Evolutionary conservation across 2,329 filamentous ascomycete species (phyloP), one percentile per base, ranked within the genome.

Genomic region (Cladosporium sp.): DNA sequence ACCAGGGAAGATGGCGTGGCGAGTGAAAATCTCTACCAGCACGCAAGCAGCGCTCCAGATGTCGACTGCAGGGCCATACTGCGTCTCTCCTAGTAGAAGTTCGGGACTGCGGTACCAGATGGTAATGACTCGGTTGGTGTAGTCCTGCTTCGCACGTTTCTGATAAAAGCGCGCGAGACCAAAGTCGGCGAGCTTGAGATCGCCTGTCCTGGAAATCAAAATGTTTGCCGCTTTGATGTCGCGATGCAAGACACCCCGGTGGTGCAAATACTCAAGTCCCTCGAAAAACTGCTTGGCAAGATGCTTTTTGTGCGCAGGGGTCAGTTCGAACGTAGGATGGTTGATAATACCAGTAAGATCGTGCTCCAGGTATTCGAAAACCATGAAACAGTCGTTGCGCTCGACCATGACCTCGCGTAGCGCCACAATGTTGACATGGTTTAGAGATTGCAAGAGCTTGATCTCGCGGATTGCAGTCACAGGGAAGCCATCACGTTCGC

Each of bases 351-450:
- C 94, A 2, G 94, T 99, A 60, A 99, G 78, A 72, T 99, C 94
- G 71, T 99, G 94, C 1, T 94, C 93, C 32, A 97, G 81, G 70
- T 99, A 99, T 72, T 99, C 94, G 64, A 99, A 99, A 3, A 99
- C 94, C 94, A 99, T 99, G 75, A 96, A 99, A 73, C 94, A 99
- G 74, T 97, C 92, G 65, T 97, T 97, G 70, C 88, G 90, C 75
- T 99, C 94, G 2, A 99, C 94, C 94, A 99, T 99, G 64, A 95
- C 90, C 75, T 96, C 91, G 63, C 89, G 85, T 17, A 96, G 77
- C 39, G 86, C 85, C 58, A 96, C 90, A 51, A 96, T 86, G 67
- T 95, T 96, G 59, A 80, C 77, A 67, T 96, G 90, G 61, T 87
- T 86, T 20, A 96, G 79, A 3, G 89, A 92, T 69, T 96, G 91